Percentiles rank a stretch among this genome's conserved stretches.
Evolutionary conservation across 2,329 filamentous ascomycete genomes (phyloP).

Genomic region (Xylaria sp.): DNA sequence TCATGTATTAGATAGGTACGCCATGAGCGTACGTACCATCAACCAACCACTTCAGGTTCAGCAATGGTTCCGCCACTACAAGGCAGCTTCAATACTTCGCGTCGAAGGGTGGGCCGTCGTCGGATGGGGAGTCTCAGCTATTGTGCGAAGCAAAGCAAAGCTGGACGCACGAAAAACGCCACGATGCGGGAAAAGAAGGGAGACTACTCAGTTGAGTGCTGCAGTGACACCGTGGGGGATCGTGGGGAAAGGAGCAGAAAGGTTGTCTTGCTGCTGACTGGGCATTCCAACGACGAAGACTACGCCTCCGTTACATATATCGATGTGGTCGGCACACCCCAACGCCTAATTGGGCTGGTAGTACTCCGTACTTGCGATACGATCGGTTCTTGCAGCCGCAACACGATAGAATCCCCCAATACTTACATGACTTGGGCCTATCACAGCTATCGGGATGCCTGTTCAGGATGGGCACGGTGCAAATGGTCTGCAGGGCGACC

Average conservation of each 20-base stretch:
- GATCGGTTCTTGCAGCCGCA: conserved; percentile 29
- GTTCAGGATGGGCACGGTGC: conserved; percentile 29
- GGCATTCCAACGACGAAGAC: conserved; percentile 22
- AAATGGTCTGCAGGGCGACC: background rate
- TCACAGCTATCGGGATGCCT: conserved; percentile 30
- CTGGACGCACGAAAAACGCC: conserved; percentile 21
- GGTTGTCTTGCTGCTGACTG: conserved; percentile 7
- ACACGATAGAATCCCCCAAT: conserved; percentile 16
- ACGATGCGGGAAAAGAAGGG: conserved; percentile 27
- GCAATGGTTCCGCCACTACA: conserved; percentile 1
- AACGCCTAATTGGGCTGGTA: conserved; percentile 9
- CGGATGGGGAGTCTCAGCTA: conserved; percentile 28
- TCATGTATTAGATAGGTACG: conserved; percentile 16
- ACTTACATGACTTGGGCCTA: conserved; percentile 11
- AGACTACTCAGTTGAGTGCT: background rate
- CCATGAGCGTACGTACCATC: conserved; percentile 24
- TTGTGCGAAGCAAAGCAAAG: conserved; percentile 10
- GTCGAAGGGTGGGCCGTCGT: conserved; percentile 13
- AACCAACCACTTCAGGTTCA: conserved; percentile 6
- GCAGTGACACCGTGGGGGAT: conserved; percentile 21
- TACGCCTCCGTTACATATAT: conserved; percentile 10
- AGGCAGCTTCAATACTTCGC: conserved; percentile 18
- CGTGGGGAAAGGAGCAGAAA: conserved; percentile 16
- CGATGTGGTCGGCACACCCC: conserved; percentile 2
- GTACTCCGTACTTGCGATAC: conserved; percentile 7